phyloP scores from a whole-genome alignment of 495 filamentous ascomycete genomes.

The Neurospora tetrasperma region DNA sequence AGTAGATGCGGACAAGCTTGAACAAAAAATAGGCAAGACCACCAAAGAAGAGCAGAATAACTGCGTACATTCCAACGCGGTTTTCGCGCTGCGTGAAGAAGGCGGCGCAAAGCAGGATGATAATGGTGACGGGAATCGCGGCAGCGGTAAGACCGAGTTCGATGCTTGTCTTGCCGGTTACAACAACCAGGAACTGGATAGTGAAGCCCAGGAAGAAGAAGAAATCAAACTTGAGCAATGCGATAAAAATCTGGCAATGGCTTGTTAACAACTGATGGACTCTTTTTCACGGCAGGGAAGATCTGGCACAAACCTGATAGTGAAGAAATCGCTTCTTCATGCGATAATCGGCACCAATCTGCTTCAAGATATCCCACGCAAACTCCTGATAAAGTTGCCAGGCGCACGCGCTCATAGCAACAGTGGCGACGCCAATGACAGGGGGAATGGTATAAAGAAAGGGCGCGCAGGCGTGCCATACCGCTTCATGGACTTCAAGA shows the following conservation, averaged over 20 bases:
- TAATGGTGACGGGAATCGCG: slow-evolving; percentile 82
- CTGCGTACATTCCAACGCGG: slow-evolving; percentile 59
- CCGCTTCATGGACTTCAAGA: slow-evolving; percentile 28
- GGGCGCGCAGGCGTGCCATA: slow-evolving; percentile 61
- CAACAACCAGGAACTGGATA: slow-evolving; percentile 91
- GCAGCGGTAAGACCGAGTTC: slow-evolving; percentile 82
- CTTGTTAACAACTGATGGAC: slow-evolving; percentile 19
- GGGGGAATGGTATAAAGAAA: slow-evolving; percentile 79
- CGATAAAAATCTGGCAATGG: slow-evolving; percentile 78
- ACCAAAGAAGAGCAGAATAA: slow-evolving; percentile 81
- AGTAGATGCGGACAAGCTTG: slow-evolving; percentile 95
- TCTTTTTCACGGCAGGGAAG: neutral
- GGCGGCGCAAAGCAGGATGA: slow-evolving; percentile 74
- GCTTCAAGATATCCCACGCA: slow-evolving; percentile 98
- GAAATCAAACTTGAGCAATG: slow-evolving; percentile 96
- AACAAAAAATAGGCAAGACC: slow-evolving; percentile 95
- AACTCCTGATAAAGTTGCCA: slow-evolving; percentile 98
- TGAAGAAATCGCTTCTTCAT: slow-evolving; percentile 95
- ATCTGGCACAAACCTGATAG: slow-evolving; percentile 63
- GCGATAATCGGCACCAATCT: slow-evolving; percentile 92
- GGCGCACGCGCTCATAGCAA: slow-evolving; percentile 63
- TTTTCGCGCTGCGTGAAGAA: slow-evolving; percentile 77
- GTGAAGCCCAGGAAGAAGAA: slow-evolving; percentile 99
- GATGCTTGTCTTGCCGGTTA: slow-evolving; percentile 52
- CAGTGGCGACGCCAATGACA: slow-evolving; percentile 65